A percentile compares a stretch with the other conserved stretches of the same genome.
These are phyloP conservation scores for Pugionium cornutum DNA, from an alignment of 345 rosid genomes.

Conservation along the genomic window DNA sequence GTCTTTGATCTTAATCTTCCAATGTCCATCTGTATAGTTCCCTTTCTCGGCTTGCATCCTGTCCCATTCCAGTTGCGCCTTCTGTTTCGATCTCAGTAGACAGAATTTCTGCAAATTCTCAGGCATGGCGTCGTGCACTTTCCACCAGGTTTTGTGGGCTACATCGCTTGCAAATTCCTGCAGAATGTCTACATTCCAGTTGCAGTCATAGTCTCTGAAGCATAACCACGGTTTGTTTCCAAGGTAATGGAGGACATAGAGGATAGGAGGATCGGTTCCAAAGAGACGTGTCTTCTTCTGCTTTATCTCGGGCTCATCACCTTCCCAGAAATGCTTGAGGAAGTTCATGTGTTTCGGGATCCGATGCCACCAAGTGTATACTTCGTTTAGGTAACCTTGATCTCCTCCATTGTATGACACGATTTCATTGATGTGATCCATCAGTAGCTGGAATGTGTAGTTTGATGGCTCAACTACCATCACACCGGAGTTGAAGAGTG, in stretches of 20 bases:
- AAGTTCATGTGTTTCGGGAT: slow-evolving; percentile 91
- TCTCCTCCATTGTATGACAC: slow-evolving; percentile 93
- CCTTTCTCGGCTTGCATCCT: slow-evolving; percentile 78
- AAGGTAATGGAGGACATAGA: slow-evolving; percentile 81
- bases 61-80: slow-evolving; percentile 91
- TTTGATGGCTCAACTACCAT: slow-evolving; percentile 90
- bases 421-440: slow-evolving; percentile 84
- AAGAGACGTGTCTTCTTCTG: slow-evolving; percentile 67
- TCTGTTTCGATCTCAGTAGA: slow-evolving; percentile 78
- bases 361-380: slow-evolving; percentile 97
- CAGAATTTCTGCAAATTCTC: slow-evolving; percentile 67
- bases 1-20: slow-evolving; percentile 77
- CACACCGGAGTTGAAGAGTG: slow-evolving; percentile 86
- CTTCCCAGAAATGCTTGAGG: slow-evolving; percentile 94
- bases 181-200: slow-evolving; percentile 84
- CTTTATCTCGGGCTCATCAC: slow-evolving; percentile 81
- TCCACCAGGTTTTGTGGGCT: slow-evolving; percentile 89
- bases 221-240: slow-evolving; percentile 89
- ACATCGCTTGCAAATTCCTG: slow-evolving; percentile 86
- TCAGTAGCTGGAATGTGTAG: slow-evolving; percentile 77
- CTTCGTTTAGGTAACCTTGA: slow-evolving; percentile 83
- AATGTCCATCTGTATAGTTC: slow-evolving; percentile 75
- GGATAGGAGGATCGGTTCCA: slow-evolving; percentile 79
- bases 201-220: slow-evolving; percentile 92
- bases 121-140: slow-evolving; percentile 89